Conservation (phyloP, 1,139 yeast genomes). For the Arxiozyma slooffiae region DNA sequence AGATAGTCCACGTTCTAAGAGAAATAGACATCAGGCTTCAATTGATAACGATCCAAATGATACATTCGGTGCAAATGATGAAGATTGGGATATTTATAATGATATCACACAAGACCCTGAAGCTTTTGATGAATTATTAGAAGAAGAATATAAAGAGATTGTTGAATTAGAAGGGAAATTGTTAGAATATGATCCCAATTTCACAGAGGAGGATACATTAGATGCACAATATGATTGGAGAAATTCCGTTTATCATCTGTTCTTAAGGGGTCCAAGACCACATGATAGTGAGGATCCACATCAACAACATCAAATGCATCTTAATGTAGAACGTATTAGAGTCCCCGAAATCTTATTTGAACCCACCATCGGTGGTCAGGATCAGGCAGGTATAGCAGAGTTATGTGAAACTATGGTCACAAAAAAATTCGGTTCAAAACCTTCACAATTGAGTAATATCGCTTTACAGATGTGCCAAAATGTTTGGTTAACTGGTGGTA, state of each 20-base stretch:
- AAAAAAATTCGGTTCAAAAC: constrained; percentile 52
- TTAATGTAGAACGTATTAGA: constrained; percentile 82
- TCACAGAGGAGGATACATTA: constrained; percentile 74
- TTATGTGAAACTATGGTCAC: constrained; percentile 57
- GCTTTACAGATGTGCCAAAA: constrained; percentile 40
- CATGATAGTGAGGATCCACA: constrained; percentile 54
- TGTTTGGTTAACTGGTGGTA: constrained; percentile 82
- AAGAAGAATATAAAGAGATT: constrained; percentile 55
- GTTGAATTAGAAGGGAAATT: constrained; percentile 62
- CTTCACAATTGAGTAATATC: constrained; percentile 30
- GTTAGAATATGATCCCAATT: constrained; percentile 71
- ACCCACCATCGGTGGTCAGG: constrained; percentile 92
- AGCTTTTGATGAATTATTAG: constrained; percentile 54
- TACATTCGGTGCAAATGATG: constrained; percentile 92
- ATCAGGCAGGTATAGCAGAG: constrained; percentile 87
- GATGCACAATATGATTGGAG: constrained; percentile 84
- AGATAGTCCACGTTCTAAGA: constrained; percentile 42
- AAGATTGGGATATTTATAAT: constrained; percentile 88
- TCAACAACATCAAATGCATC: constrained; percentile 77
- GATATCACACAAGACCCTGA: constrained; percentile 69
- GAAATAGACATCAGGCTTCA: constrained; percentile 51
- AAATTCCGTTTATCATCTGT: constrained; percentile 67
- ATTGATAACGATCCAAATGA: constrained; percentile 89
- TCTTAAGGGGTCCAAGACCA: constrained; percentile 79
- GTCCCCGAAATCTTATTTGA: constrained; percentile 89